A percentile compares a stretch with the other conserved stretches of the same genome.
Conservation (phyloP, 169 alveolate genomes). For the Miamiensis avidus region DNA sequence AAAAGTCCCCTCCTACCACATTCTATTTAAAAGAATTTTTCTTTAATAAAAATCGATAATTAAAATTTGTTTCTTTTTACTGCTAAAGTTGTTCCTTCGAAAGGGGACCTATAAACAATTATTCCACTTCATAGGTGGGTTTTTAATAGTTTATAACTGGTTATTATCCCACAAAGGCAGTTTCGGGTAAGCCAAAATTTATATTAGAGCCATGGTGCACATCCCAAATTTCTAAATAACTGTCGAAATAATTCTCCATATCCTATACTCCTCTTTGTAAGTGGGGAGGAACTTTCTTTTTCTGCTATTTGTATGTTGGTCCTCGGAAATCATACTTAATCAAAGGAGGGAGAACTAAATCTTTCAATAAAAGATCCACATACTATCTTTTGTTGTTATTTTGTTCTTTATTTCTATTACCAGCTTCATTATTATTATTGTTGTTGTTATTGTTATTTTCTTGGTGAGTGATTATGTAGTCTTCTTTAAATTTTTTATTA, state of each 20-base stretch:
- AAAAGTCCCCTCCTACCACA: not conserved
- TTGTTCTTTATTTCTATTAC: not conserved
- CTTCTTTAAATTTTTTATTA: too few species aligned
- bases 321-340: not conserved
- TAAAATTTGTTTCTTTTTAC: too few species aligned
- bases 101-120: not conserved
- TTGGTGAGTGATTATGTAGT: too few species aligned
- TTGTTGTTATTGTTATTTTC: too few species aligned
- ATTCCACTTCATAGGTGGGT: not conserved
- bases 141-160: not conserved
- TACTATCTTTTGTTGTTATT: too few species aligned
- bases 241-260: not conserved
- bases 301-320: too few species aligned
- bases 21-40: not conserved
- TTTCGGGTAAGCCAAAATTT: not conserved
- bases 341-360: not conserved
- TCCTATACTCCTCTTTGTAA: not conserved
- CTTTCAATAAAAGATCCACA: not conserved
- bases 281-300: not conserved
- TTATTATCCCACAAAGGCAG: not conserved
- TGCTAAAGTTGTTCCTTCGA: not conserved
- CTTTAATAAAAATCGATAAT: not conserved
- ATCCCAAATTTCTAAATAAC: not conserved
- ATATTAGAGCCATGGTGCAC: not conserved
- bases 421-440: not conserved